Evolutionary conservation across 768 basidiomycete species (phyloP), one percentile per base, ranked within the genome.

Genomic region (Agaricus subrufescens): DNA sequence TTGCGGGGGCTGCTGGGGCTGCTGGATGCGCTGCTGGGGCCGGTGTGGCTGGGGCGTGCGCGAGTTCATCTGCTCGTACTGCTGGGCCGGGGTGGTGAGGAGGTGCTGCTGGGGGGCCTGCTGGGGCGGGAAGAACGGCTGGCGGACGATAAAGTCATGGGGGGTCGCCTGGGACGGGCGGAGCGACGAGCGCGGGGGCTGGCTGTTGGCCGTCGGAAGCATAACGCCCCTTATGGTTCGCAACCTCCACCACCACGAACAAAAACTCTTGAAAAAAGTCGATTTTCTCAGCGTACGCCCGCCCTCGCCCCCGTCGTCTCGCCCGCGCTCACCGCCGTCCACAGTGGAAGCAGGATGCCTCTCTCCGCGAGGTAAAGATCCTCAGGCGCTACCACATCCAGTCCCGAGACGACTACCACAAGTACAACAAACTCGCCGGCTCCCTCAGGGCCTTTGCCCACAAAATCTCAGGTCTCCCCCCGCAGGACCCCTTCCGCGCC

Each of bases 271-370:
- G 69, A 94, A 91, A 69, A 94, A 97, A 74, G 95, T 98, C 64
- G 97, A 98, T 73, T 97, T 99, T 70, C 80, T 98, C 58, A 91
- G 89, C 66, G 94, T 93, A 66, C 56, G 84, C 75, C 29, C 49
- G 42, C 39, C 44, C 27, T 19, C 19, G 19, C 27, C 25, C 37
- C 40, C 25, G 26, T 31, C 40, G 5, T 42, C 42, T 27, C 30
- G 30, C 25, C 26, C 40, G 46, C 30, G 47, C 50, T 69, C 51
- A 59, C 52, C 14, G 37, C 31, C 31, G 42, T 15, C 38, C 14
- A 34, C 70, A 96, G 92, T 98, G 96, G 96, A 98, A 94, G 73
- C 88, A 94, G 73, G 95, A 98, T 84, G 86, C 88, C 12, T 87
- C 86, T 67, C 73, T 87, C 14, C 85, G 95, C 42, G 97, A 98